phyloP scores from a whole-genome alignment of 257 asterid genomes.

The Solanum gandarillasii region DNA sequence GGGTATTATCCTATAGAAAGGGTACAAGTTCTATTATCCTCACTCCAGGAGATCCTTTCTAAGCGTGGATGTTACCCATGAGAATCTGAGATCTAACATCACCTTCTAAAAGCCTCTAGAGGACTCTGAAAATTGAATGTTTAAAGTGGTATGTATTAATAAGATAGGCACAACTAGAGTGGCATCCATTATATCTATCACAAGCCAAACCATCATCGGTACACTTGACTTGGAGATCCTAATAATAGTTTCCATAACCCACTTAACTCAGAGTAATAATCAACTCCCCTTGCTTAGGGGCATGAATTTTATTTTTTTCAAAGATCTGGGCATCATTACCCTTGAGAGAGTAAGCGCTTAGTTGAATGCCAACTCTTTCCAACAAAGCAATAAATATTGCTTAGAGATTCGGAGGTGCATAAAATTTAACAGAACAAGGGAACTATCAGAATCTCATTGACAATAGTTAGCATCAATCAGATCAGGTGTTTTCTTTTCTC shows the following conservation, averaged over 20 bases:
- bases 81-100: neutral
- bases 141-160: neutral
- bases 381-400: neutral
- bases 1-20: neutral
- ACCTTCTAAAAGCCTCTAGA: neutral
- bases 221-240: neutral
- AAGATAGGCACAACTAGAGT: neutral
- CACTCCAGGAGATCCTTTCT: neutral
- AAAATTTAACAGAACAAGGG: neutral
- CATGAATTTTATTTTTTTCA: neutral
- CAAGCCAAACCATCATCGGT: neutral
- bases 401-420: neutral
- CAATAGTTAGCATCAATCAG: neutral
- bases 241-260: neutral
- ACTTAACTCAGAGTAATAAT: neutral
- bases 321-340: neutral
- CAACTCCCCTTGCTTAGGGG: neutral
- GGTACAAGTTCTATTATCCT: neutral
- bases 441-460: neutral
- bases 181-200: neutral
- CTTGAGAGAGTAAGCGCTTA: neutral
- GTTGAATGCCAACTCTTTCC: neutral
- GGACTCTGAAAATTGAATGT: neutral
- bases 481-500: neutral
- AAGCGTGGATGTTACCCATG: neutral